A percentile compares a stretch with the other conserved stretches of the same genome.
These are phyloP conservation scores for Cucurbita maxima DNA, from an alignment of 306 rosid species.

Conservation along the genomic window DNA sequence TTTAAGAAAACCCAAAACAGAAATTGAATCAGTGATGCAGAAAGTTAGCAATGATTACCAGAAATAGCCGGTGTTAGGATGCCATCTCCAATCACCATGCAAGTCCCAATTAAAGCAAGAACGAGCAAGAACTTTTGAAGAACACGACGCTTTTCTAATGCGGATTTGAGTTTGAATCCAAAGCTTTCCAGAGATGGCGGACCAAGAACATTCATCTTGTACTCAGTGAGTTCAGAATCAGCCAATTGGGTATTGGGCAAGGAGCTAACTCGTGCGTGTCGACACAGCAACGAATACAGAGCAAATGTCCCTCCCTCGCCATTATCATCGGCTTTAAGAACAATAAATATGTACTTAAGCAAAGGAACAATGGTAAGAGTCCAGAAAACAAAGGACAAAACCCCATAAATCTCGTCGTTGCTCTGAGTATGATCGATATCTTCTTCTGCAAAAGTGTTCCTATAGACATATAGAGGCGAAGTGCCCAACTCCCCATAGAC, in stretches of 20 bases:
- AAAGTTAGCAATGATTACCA: slow-evolving; percentile 23
- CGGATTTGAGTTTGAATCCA: slow-evolving; percentile 32
- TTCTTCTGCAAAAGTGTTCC: slow-evolving; percentile 65
- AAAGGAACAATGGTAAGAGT: slow-evolving; percentile 68
- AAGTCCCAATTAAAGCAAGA: slow-evolving; percentile 81
- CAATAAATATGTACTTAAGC: slow-evolving; percentile 75
- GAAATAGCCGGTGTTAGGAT: slow-evolving; percentile 87
- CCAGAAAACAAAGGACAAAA: slow-evolving; percentile 87
- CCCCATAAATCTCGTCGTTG: slow-evolving; percentile 74
- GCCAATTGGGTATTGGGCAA: slow-evolving; percentile 61
- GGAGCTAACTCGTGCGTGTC: slow-evolving; percentile 63
- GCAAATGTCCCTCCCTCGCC: slow-evolving; percentile 99
- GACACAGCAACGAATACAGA: slow-evolving; percentile 69
- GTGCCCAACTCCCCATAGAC: slow-evolving; percentile 95
- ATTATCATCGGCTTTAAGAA: slow-evolving; percentile 79
- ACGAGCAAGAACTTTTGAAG: slow-evolving; percentile 67
- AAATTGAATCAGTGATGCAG: neutral
- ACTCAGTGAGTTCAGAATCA: slow-evolving; percentile 59
- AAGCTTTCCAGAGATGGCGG: slow-evolving; percentile 16
- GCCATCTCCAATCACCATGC: slow-evolving; percentile 98
- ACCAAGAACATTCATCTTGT: slow-evolving; percentile 24
- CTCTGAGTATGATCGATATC: slow-evolving; percentile 42
- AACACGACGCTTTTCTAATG: slow-evolving; percentile 56
- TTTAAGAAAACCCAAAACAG: neutral
- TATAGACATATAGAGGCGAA: slow-evolving; percentile 76